Percentiles rank a stretch among this genome's conserved stretches.
Conservation (phyloP, 352 stramenopile species). For the Pythium myriotylum region DNA sequence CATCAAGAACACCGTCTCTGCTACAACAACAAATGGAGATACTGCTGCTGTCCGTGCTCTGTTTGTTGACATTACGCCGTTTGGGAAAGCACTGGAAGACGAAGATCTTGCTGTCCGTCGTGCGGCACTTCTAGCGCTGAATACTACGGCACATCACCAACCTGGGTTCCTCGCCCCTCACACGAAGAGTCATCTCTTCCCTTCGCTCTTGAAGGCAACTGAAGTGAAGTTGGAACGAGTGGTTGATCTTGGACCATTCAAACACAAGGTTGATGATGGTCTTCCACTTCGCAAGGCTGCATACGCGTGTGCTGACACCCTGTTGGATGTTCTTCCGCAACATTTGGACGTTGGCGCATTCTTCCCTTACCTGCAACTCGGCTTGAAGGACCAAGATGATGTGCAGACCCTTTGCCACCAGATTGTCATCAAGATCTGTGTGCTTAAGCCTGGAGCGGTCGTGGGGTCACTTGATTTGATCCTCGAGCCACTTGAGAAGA, state of each 20-base stretch:
- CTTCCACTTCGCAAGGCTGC: conserved; percentile 88
- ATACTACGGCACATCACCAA: conserved; percentile 96
- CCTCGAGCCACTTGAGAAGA: conserved; percentile 94
- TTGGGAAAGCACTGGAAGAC: conserved; percentile 93
- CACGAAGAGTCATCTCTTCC: conserved; percentile 89
- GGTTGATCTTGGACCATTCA: conserved; percentile 99
- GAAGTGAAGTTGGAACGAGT: conserved; percentile 95
- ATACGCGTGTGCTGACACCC: conserved; percentile 95
- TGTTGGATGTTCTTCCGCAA: conserved; percentile 93
- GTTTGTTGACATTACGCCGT: conserved; percentile 83
- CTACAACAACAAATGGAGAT: conserved; percentile 28
- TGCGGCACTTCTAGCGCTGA: conserved; percentile 94
- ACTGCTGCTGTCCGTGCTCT: conserved; percentile 46
- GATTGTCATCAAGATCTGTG: conserved; percentile 95
- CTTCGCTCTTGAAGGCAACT: conserved; percentile 88
- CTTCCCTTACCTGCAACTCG: conserved; percentile 93
- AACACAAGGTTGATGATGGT: conserved; percentile 95
- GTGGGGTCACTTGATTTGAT: conserved; percentile 89
- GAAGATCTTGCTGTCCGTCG: conserved; percentile 95
- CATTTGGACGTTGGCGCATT: conserved; percentile 92
- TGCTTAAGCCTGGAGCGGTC: conserved; percentile 76
- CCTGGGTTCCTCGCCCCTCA: conserved; percentile 74
- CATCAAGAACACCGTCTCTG: conserved; percentile 88
- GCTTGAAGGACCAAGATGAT: conserved; percentile 94
- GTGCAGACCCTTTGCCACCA: conserved; percentile 97